Conservation (phyloP, 2,329 filamentous ascomycete species). For the Aspergillus oerlinghausenensis region DNA sequence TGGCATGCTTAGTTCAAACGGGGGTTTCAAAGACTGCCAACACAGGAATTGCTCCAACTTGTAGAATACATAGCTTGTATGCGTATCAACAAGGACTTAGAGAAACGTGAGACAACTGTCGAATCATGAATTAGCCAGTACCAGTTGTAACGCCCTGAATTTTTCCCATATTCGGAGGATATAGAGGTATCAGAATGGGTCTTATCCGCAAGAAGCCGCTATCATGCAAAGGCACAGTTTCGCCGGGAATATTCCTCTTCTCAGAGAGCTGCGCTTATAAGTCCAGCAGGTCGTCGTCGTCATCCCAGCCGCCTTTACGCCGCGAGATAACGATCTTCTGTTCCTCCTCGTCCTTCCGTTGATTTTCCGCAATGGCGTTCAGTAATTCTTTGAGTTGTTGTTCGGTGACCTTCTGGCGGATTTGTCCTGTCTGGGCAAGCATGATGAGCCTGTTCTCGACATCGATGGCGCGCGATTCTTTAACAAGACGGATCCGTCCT, state of each 20-base stretch:
- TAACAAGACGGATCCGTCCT: conserved; percentile 90
- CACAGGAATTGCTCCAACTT: neutral
- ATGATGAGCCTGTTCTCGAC: conserved; percentile 91
- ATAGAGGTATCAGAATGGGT: neutral
- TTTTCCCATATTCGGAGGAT: neutral
- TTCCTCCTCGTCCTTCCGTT: conserved; percentile 53
- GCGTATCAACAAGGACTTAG: neutral
- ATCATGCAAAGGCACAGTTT: neutral
- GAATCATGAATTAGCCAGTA: neutral
- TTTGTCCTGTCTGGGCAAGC: conserved; percentile 81
- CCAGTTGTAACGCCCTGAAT: neutral
- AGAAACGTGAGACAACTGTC: neutral
- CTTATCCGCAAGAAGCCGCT: neutral
- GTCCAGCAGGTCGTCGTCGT: conserved; percentile 55
- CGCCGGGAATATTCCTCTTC: neutral
- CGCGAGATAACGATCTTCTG: conserved; percentile 83
- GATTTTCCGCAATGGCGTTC: conserved; percentile 74
- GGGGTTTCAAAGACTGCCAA: neutral
- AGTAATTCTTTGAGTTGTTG: conserved; percentile 89
- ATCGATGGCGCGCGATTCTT: conserved; percentile 82
- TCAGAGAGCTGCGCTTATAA: conserved; percentile 21
- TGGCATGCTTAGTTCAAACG: neutral
- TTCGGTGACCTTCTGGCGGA: conserved; percentile 83
- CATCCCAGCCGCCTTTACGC: conserved; percentile 79
- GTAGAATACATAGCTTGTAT: neutral